Conservation (phyloP, 2,329 filamentous ascomycete genomes). For the Aureobasidium namibiae region DNA sequence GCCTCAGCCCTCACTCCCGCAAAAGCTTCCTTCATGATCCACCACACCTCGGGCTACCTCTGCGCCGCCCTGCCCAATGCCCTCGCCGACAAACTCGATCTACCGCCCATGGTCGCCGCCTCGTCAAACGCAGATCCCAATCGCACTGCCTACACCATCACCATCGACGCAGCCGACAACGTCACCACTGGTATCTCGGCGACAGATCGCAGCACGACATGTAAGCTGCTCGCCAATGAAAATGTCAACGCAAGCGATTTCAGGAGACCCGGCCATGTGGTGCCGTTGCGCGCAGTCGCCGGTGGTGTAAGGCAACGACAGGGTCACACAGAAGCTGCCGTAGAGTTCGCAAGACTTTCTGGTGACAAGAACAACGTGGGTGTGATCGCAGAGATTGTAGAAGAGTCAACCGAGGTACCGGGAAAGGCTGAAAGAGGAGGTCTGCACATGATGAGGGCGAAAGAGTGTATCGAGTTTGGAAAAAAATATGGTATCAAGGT, state of each 20-base stretch:
- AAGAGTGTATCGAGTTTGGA: constrained; percentile 82
- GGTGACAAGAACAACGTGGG: constrained; percentile 56
- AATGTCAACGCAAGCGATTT: constrained; percentile 52
- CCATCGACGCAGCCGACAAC: constrained; percentile 66
- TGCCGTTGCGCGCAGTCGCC: constrained; percentile 69
- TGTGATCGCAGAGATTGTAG: constrained; percentile 87
- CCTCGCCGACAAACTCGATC: constrained; percentile 60
- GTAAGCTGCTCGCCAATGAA: constrained; percentile 65
- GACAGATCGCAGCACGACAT: constrained; percentile 75
- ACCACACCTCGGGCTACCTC: constrained; percentile 79
- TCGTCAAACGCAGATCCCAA: constrained; percentile 70
- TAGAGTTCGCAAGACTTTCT: constrained; percentile 81
- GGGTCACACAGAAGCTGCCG: constrained; percentile 89
- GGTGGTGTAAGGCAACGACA: constrained; percentile 73
- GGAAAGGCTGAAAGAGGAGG: constrained; percentile 57
- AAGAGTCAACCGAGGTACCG: constrained; percentile 65
- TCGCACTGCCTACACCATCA: constrained; percentile 86
- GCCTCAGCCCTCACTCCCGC: constrained; percentile 73
- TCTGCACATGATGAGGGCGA: constrained; percentile 81
- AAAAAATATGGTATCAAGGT: constrained; percentile 82
- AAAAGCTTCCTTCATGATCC: constrained; percentile 95
- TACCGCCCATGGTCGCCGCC: constrained; percentile 77
- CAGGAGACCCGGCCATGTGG: constrained; percentile 78
- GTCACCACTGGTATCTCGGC: constrained; percentile 88
- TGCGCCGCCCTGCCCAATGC: constrained; percentile 72